Evolutionary conservation across 495 filamentous ascomycete genomes (phyloP), one percentile per base, ranked within the genome.

Genomic region (Neurospora sp.): DNA sequence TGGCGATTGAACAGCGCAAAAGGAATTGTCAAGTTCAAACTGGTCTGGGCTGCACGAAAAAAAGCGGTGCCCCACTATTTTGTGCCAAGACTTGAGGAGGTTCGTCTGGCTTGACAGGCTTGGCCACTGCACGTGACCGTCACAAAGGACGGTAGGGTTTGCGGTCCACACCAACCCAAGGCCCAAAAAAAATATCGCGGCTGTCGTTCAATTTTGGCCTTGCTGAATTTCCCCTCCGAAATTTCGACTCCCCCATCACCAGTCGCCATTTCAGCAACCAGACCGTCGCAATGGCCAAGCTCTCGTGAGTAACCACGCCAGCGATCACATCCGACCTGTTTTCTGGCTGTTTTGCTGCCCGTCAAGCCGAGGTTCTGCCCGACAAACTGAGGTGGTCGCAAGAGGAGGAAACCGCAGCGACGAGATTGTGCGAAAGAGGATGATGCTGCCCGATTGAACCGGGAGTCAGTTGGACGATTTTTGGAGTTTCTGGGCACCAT

Each of bases 231-330:
- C 76, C 65, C 71, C 73, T 73, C 74, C 77, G 78, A 81, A 81
- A 78, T 77, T 73, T 80, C 78, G 79, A 80, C 78, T 74, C 74
- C 75, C 71, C 73, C 72, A 78, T 76, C 79, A 74, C 71, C 75
- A 78, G 79, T 78, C 79, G 79, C 69, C 74, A 76, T 76, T 75
- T 77, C 71, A 78, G 73, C 72, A 81, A 78, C 70, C 75, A 79
- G 70, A 78, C 77, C 74, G 71, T 80, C 80, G 80, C 80, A 85
- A 86, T 86, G 84, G 84, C 84, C 80, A 85, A 85, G 78, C 45
- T 80, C 27, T 85, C 83, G 84, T 86, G 78, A 84, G 84, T 85
- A 18, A 65, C 53, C 27, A 65, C 27, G 53, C 18, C 53, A 35
- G 27, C 7, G 53, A 65, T 65, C 27, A 6, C 8, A 8, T 65